Base-by-base conservation (phyloP, 352 stramenopile genomes). In the Phytophthora litchii region DNA sequence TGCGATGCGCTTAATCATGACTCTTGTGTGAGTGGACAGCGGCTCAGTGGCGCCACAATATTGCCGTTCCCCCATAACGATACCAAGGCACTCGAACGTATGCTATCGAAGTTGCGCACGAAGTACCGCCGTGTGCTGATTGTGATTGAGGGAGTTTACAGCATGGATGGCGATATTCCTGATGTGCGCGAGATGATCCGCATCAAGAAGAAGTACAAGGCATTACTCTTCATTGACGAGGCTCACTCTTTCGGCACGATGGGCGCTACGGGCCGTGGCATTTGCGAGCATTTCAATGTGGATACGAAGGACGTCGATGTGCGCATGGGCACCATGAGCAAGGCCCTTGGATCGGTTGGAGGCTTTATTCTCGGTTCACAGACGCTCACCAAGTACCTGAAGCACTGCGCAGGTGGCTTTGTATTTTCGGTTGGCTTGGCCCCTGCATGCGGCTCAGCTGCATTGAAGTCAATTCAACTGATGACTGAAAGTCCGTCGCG, bases 1-100 rank as follows among this genome's bases (percentile, higher is more conserved):
- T 91, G 82, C 46, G 84, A 93, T 47, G 80, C 80, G 10, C 63
- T 93, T 14, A 93, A 93, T 54, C 84, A 93, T 61, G 76, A 91
- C 67, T 91, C 81, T 44, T 91, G 81, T 55, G 84, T 93, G 13
- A 91, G 68, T 20, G 84, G 84, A 16, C 78, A 90, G 57, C 78
- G 80, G 9, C 67, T 91, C 21, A 91, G 80, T 58, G 84, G 84
- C 35, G 84, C 84, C n/a, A 88, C 84, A 6, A 86, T 93, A 21
- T 53, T 91, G 35, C 78, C 81, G 17, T 93, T 91, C 67, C 84
- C 81, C 2, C 84, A 93, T 63, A 93, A 93, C 45, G 78, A 93
- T 64, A 83, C 70, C 9, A 64, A 79, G 40, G 77, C 81, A 13
- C 72, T 91, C 3, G 84, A 91, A n/a, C 78, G 79, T 20, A 91